Conservation (phyloP, 2,329 filamentous ascomycete genomes). For the Colletotrichum ledebouriae region DNA sequence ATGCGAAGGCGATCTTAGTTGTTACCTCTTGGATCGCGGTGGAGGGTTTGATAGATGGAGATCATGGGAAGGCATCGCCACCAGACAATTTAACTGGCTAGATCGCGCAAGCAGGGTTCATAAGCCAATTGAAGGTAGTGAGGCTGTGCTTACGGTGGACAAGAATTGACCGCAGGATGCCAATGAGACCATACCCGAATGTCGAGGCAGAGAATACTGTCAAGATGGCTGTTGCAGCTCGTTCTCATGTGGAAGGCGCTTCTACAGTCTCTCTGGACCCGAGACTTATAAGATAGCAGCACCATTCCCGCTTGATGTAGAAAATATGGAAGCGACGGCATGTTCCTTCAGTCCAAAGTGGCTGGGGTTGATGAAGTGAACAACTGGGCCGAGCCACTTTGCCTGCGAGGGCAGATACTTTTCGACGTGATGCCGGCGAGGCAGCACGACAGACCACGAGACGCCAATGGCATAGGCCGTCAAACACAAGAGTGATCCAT, state of each 20-base stretch:
- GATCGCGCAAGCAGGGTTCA: background rate
- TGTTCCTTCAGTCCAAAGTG: conserved; percentile 41
- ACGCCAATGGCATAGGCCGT: conserved; percentile 42
- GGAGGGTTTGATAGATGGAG: conserved; percentile 39
- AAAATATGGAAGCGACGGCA: conserved; percentile 38
- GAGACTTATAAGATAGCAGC: conserved; percentile 39
- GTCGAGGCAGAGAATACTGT: conserved; percentile 36
- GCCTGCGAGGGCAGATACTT: conserved; percentile 37
- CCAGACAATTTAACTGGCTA: conserved; percentile 41
- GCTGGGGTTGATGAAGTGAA: conserved; percentile 40
- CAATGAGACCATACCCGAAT: conserved; percentile 37
- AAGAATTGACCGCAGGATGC: conserved; percentile 32
- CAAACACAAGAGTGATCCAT: conserved; percentile 12
- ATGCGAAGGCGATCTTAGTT: conserved; percentile 30
- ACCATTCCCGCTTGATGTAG: conserved; percentile 39
- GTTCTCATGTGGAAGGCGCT: background rate
- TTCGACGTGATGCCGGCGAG: conserved; percentile 38
- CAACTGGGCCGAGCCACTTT: conserved; percentile 36
- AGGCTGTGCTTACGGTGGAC: conserved; percentile 28
- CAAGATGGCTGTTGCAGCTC: conserved; percentile 32
- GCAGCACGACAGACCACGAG: conserved; percentile 35
- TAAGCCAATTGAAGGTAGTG: background rate
- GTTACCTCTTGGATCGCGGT: conserved; percentile 34
- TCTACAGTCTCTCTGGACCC: conserved; percentile 36
- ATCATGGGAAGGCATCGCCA: conserved; percentile 42